Base-by-base conservation (phyloP, 164 flowering plant genomes). In the Stephania yunnanensis region DNA sequence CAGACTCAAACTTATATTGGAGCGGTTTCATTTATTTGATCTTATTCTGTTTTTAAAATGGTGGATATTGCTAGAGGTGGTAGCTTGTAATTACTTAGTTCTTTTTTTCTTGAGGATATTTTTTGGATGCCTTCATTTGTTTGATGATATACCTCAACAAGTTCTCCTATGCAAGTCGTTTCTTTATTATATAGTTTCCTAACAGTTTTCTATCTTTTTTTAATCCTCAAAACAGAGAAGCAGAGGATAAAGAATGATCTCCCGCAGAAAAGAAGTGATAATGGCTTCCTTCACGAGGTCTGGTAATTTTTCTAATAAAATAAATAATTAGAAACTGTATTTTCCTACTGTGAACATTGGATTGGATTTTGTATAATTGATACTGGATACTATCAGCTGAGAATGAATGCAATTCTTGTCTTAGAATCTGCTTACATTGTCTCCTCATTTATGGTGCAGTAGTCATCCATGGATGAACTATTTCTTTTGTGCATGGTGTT, bases 241-340 rank as follows among this genome's bases (percentile, higher is more conserved):
- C 69, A 78, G 69, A 82, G 76, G 68, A 84, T 64, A 74, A 82
- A 80, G 78, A 80, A 73, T 78, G 88, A 83, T 30, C 46, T 70
- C 69, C 48, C 73, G 17, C 86, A 66, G 42, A 85, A 78, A 69
- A 89, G 84, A 77, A 83, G 68, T 76, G 83, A 78, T 74, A 84
- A 78, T 82, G 91, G 89, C 73, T 87, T 86, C 76, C 81, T 90
- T 52, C 78, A 78, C 44, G 90, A 92, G 99, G 99, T 95, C 74
- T 42, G 55, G 55, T 42, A 36, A 25, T 13, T 6, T 19, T 15
- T 19, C 0, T 19, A 5, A 19, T 19, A 20, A 19, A 12, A 10
- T 50, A 30, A 68, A 36, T 36, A 0, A 36, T 36, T 36, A 36
- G 42, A 36, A 36, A 2, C 42, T 36, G 42, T 36, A 36, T 36